Evolutionary conservation across 352 stramenopile species (phyloP), one percentile per base, ranked within the genome.

Genomic region (Pythium aphanidermatum): DNA sequence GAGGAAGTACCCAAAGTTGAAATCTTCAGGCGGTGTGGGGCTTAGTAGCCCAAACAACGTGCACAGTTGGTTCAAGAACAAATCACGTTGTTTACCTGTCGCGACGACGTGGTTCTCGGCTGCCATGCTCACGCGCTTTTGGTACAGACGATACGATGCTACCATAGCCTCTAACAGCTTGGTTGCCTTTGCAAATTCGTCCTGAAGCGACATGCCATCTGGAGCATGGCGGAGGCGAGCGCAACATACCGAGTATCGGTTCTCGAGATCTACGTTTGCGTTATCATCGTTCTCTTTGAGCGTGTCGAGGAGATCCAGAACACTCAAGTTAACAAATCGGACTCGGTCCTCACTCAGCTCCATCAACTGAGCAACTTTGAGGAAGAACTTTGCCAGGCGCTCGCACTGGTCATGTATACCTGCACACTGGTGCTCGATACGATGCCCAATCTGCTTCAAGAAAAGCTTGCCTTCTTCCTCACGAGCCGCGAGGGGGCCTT

Each of bases 231-330:
- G 78, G 20, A 95, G 51, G 1, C 58, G 59, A 20, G 79, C 63
- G 19, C 69, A 83, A 23, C 57, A 71, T 3, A 66, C 46, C 3
- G 38, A 30, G 31, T 91, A 89, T 21, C 57, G 44, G 0, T 23
- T 58, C 37, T 96, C 85, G 3, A 82, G 29, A 1, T 50, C 51
- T n/a, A 40, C 48, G 12, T 76, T 42, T 9, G 36, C 32, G 4
- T 87, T 63, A 29, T 95, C 72, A 35, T 90, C 51, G n/a, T 65
- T 67, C 19, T 89, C 64, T 45, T 92, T 83, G 24, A 95, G 75
- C 12, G 64, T 72, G 12, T 88, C 66, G 0, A 87, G 70, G n/a
- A 86, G 52, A 54, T 85, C 74, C 50, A 89, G 60, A n/a, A 73
- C 72, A 23, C 70, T 89, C 21, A 85, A 50, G 21, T 85, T 76